Base-by-base conservation (phyloP, 2,329 filamentous ascomycete genomes). In the Didymella pomorum region DNA sequence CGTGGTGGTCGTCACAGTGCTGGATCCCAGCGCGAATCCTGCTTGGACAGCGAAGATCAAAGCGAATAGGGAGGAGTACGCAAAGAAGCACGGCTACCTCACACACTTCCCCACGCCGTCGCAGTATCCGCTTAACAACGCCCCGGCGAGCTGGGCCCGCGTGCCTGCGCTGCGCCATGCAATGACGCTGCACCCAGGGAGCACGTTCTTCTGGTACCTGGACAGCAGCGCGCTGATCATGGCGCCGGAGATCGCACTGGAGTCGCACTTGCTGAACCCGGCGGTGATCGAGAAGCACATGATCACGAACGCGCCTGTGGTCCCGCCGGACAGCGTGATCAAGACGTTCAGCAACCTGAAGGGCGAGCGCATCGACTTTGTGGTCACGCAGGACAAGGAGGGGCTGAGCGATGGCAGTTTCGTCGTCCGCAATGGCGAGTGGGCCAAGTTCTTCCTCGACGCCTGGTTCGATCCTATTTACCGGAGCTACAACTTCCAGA, bases 401-500 rank as follows among this genome's bases (percentile, higher is more conserved):
- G 93, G 94, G 6, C 75, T 99, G 52, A 87, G 87, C 25, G 84
- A 88, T 16, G 87, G 87, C 11, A 97, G 92, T 77, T 89, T 97
- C 62, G 81, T 98, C 14, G 75, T 99, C 12, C 84, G 87, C 62
- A 91, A 90, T 60, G 92, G 93, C 21, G 92, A 95, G 54, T 99
- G 94, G 92, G 90, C 91, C 43, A 90, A 90, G 72, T 99, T 91
- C 81, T 92, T 99, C 72, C 79, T 98, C 18, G 95, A 99, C 75
- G 90, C 91, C 1, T 99, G 95, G 95, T 96, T 95, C 72, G 93
- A 98, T 75, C 95, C 95, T 46, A 81, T 98, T 42, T 99, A 96
- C 79, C 85, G 94, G 63, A 91, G 84, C 66, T 99, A 99, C 80
- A 96, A 97, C 74, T 99, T 99, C 72, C 92, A 96, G 72, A 97